These are phyloP conservation scores for Paramyrothecium roridum DNA, from an alignment of 2,329 filamentous ascomycete genomes.

Conservation along the genomic window DNA sequence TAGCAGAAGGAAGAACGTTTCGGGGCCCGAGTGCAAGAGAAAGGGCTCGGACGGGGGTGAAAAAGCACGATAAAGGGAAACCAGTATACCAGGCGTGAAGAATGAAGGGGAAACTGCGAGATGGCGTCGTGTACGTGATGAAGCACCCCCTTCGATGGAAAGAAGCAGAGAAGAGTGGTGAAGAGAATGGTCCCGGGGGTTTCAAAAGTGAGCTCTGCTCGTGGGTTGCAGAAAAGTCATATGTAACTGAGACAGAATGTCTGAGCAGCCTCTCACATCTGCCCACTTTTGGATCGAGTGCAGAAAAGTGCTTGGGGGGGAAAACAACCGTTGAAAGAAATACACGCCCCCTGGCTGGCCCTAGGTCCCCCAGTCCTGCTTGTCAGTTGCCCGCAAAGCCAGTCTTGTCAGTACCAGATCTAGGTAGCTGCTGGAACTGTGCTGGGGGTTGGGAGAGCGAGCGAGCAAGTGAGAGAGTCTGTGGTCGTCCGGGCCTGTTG, in stretches of 20 bases:
- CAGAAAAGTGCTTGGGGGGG: background rate
- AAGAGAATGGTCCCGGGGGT: too few relatives aligned
- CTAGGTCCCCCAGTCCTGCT: too few relatives aligned
- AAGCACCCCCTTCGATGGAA: background rate
- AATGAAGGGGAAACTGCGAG: too few relatives aligned
- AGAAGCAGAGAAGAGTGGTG: background rate
- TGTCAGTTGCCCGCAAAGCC: background rate
- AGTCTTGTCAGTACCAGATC: background rate
- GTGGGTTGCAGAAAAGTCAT: background rate
- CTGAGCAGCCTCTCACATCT: background rate
- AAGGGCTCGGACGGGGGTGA: background rate
- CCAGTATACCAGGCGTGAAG: too few relatives aligned
- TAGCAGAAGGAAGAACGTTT: background rate
- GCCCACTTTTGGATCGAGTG: background rate
- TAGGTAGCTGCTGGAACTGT: background rate
- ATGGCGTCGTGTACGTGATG: too few relatives aligned
- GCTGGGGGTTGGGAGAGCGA: too few relatives aligned
- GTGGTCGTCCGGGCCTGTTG: too few relatives aligned
- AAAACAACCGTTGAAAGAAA: too few relatives aligned
- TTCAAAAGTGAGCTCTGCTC: background rate
- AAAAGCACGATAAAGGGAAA: background rate
- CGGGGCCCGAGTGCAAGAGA: background rate
- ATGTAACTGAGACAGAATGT: background rate
- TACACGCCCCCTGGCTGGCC: too few relatives aligned
- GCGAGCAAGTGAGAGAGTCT: too few relatives aligned